Evolutionary conservation across 305 asterid genomes (phyloP).

Genomic region (Fraxinus paxiana): DNA sequence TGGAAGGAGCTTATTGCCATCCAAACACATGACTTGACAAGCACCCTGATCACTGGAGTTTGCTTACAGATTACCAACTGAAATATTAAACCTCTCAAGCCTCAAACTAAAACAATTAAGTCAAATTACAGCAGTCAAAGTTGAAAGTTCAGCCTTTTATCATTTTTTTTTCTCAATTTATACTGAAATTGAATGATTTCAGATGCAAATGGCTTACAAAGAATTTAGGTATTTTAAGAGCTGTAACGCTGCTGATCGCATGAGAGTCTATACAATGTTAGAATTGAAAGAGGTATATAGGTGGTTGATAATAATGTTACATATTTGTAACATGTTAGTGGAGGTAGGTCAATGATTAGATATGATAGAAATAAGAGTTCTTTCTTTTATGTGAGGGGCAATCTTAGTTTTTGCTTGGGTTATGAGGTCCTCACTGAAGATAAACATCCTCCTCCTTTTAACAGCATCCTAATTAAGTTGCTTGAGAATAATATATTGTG

Average conservation of each 20-base stretch:
- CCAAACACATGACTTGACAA: neutral
- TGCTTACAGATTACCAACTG: neutral
- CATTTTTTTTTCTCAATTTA: neutral
- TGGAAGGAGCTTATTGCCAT: neutral
- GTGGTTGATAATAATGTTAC: neutral
- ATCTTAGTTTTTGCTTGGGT: neutral
- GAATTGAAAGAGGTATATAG: neutral
- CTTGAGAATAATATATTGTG: neutral
- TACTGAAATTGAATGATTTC: neutral
- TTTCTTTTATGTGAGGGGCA: neutral
- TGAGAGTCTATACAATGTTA: neutral
- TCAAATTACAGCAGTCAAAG: neutral
- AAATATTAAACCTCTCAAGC: neutral
- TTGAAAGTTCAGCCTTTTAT: neutral
- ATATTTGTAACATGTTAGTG: neutral
- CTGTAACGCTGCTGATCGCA: neutral
- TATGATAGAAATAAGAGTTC: neutral
- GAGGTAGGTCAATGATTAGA: neutral
- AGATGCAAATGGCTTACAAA: neutral
- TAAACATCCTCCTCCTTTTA: neutral
- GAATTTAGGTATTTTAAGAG: neutral
- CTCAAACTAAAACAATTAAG: neutral
- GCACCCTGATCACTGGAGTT: neutral
- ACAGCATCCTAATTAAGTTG: neutral
- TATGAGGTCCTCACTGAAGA: neutral